phyloP scores from a whole-genome alignment of 768 basidiomycete species.

The Pulveroboletus frians region DNA sequence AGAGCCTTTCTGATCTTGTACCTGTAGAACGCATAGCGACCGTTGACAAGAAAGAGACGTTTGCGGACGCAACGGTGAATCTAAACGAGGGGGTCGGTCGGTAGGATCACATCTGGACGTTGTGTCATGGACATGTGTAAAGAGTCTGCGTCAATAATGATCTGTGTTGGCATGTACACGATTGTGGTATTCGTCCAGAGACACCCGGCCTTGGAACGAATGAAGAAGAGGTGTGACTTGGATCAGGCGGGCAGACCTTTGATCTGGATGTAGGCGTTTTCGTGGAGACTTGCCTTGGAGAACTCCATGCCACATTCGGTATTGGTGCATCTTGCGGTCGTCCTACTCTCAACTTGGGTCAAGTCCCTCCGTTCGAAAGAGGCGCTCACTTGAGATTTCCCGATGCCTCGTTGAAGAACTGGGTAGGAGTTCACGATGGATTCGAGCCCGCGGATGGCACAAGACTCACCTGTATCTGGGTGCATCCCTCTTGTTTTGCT shows the following conservation, averaged over 20 bases:
- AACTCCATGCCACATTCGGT: slow-evolving; percentile 38
- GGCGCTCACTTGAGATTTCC: slow-evolving; percentile 34
- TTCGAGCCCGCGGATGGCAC: background rate
- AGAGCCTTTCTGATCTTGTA: slow-evolving; percentile 62
- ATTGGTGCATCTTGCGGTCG: slow-evolving; percentile 32
- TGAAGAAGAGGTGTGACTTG: background rate
- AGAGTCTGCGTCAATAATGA: slow-evolving; percentile 19
- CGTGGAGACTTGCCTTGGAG: slow-evolving; percentile 36
- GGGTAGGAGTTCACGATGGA: background rate
- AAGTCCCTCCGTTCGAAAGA: slow-evolving; percentile 3
- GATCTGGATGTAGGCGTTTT: slow-evolving; percentile 40
- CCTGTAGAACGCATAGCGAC: slow-evolving; percentile 58
- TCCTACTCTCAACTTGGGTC: slow-evolving; percentile 11
- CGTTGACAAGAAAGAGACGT: slow-evolving; percentile 52
- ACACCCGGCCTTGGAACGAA: slow-evolving; percentile 18
- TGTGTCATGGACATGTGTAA: slow-evolving; percentile 11
- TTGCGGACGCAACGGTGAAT: slow-evolving; percentile 58
- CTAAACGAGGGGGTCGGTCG: slow-evolving; percentile 60
- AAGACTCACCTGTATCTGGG: slow-evolving; percentile 37
- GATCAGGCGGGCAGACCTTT: slow-evolving; percentile 33
- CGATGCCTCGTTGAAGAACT: slow-evolving; percentile 38
- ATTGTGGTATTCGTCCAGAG: slow-evolving; percentile 18
- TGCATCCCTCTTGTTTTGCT: slow-evolving; percentile 36
- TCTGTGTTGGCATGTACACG: slow-evolving; percentile 29
- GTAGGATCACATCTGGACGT: slow-evolving; percentile 24